phyloP scores from a whole-genome alignment of 345 rosid species.

The Salix suchowensis region DNA sequence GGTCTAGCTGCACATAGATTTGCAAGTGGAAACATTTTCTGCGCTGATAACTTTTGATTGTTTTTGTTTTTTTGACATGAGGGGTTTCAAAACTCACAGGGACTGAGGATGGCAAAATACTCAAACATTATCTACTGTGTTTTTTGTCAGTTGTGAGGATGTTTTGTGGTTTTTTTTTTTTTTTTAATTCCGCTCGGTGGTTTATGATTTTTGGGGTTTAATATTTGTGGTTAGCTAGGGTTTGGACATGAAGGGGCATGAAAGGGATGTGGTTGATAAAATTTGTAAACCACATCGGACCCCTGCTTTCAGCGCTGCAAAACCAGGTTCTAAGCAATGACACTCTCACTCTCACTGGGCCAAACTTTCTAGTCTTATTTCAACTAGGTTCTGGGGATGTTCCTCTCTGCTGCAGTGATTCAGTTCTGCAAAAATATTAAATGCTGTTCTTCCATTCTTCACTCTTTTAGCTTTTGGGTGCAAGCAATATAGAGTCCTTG shows the following conservation, averaged over 20 bases:
- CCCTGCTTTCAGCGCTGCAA: slow-evolving; percentile 24
- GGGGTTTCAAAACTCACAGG: background rate
- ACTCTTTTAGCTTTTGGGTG: background rate
- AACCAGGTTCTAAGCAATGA: no score
- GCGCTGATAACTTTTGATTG: no score
- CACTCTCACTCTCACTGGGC: background rate
- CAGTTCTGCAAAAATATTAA: background rate
- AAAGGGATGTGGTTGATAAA: background rate
- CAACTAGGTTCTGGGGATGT: background rate
- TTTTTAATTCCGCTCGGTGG: background rate
- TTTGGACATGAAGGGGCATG: background rate
- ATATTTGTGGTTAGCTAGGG: no score
- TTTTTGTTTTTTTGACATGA: no score
- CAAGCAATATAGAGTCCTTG: no score
- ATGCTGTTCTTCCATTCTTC: background rate
- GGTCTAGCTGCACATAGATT: background rate
- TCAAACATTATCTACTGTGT: no score
- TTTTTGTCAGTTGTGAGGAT: no score
- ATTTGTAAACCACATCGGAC: slow-evolving; percentile 6
- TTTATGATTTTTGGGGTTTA: background rate
- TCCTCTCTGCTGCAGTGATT: background rate
- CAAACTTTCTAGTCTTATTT: background rate
- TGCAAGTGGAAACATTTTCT: no score
- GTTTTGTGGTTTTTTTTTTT: no score
- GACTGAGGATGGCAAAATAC: background rate